These are phyloP conservation scores for Isatis lusitanica DNA, from an alignment of 441 rosid genomes.

Conservation along the genomic window DNA sequence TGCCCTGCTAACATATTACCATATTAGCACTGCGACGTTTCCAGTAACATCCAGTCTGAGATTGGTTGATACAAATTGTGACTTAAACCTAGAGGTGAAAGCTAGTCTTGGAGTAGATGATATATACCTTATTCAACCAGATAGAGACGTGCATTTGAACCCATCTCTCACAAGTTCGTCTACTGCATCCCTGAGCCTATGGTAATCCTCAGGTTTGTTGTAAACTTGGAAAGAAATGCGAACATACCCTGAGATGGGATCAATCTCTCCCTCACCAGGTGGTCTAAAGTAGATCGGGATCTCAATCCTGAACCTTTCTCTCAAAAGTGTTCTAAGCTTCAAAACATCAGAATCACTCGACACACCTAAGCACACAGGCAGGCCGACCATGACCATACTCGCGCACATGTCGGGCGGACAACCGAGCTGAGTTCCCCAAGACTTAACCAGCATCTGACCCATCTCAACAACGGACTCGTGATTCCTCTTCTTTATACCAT, in stretches of 20 bases:
- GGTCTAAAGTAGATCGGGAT: slow-evolving; percentile 66
- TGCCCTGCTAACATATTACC: slow-evolving; percentile 7
- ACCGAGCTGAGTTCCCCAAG: slow-evolving; percentile 93
- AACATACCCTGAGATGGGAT: slow-evolving; percentile 62
- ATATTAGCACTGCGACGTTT: not conserved
- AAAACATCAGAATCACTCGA: slow-evolving; percentile 50
- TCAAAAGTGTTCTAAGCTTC: slow-evolving; percentile 62
- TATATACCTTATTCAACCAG: slow-evolving; percentile 46
- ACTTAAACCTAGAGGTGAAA: not conserved
- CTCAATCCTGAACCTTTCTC: slow-evolving; percentile 67
- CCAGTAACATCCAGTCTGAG: not conserved
- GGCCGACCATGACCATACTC: slow-evolving; percentile 91
- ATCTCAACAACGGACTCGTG: slow-evolving; percentile 70
- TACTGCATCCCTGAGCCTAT: slow-evolving; percentile 66
- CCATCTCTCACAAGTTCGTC: slow-evolving; percentile 53
- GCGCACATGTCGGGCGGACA: slow-evolving; percentile 79
- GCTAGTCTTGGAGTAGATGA: not conserved
- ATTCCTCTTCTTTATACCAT: slow-evolving; percentile 79
- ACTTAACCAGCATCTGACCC: slow-evolving; percentile 76
- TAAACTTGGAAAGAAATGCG: slow-evolving; percentile 85
- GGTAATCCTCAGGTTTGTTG: slow-evolving; percentile 72
- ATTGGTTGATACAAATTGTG: not conserved
- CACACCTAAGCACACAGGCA: slow-evolving; percentile 69
- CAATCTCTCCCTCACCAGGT: slow-evolving; percentile 53
- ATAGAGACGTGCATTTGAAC: slow-evolving; percentile 52